Base-by-base conservation (phyloP, 768 basidiomycete species). In the Lentinula boryana region DNA sequence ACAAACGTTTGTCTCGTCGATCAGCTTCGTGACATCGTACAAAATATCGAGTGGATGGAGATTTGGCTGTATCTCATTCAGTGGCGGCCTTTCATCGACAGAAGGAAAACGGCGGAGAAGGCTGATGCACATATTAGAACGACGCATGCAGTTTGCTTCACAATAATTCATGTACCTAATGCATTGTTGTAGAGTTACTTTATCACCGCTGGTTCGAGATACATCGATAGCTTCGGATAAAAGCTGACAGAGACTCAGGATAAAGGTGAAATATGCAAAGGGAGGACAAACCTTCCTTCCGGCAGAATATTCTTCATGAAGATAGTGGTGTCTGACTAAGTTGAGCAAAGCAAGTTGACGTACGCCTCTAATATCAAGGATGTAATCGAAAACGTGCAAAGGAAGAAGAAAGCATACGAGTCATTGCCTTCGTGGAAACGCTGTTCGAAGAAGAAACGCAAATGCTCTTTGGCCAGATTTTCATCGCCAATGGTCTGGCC, bases 371-470 rank as follows among this genome's bases (percentile, higher is more conserved):
- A 31, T 54, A 57, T 46, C 23, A 44, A 51, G 27, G 18, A 54
- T 32, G n/a, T 23, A 23, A 23, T n/a, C 40, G 40, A 35, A 16
- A 31, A 21, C 16, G 7, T n/a, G 13, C 43, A 43, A 10, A 21
- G 10, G 44, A 48, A 46, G 4, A 43, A 51, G 27, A 27, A 48
- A 7, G 78, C 90, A 66, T 62, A 92, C 91, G 90, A 93, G 70
- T 93, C 91, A 63, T 84, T 86, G 36, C 78, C 80, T 60, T 88
- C 85, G 63, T 92, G 87, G 67, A 94, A 94, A 67, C 84, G 87
- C 62, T 93, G 92, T 68, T 93, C 91, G 64, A 93, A 94, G 70
- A 89, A 94, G 56, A 83, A 76, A 36, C 91, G 81, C 41, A 94
- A 72, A 64, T 84, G 87, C 64, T 91, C 90, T 2, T 82, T 78